Evolutionary conservation across 805 yeast species (phyloP).

Genomic region (Maudiozyma barnettii): DNA sequence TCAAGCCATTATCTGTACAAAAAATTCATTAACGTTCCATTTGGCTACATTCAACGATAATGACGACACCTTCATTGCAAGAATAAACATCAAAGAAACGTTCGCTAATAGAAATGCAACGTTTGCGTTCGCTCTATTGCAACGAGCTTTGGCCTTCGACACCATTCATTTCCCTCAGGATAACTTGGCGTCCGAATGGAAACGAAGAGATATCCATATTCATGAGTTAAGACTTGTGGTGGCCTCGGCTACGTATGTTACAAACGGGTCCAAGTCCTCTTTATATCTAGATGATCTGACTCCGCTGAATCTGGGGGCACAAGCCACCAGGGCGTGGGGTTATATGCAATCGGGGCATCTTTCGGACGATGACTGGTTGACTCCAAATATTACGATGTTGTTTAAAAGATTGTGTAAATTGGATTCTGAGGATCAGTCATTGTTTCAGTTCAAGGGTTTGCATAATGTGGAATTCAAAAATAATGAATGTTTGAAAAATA

Average conservation of each 20-base stretch:
- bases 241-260: conserved; percentile 10
- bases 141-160: conserved; percentile 12
- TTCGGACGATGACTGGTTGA: too few relatives aligned
- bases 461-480: too few relatives aligned
- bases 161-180: background rate
- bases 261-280: conserved; percentile 3
- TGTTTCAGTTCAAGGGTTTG: too few relatives aligned
- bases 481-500: background rate
- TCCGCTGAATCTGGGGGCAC: conserved; percentile 2
- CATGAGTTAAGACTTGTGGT: background rate
- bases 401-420: too few relatives aligned
- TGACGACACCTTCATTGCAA: background rate
- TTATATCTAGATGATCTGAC: conserved; percentile 9
- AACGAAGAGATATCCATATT: conserved; percentile 12
- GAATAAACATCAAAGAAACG: conserved; percentile 9
- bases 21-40: background rate
- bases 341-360: too few relatives aligned
- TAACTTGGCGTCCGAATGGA: conserved; percentile 3
- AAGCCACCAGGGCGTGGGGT: too few relatives aligned
- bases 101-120: conserved; percentile 11
- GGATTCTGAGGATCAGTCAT: too few relatives aligned
- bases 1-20: background rate
- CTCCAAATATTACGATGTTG: too few relatives aligned
- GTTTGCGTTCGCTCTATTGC: conserved; percentile 15
- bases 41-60: background rate